phyloP scores from a whole-genome alignment of 805 yeast genomes.

The Cyberlindnera maritima region DNA sequence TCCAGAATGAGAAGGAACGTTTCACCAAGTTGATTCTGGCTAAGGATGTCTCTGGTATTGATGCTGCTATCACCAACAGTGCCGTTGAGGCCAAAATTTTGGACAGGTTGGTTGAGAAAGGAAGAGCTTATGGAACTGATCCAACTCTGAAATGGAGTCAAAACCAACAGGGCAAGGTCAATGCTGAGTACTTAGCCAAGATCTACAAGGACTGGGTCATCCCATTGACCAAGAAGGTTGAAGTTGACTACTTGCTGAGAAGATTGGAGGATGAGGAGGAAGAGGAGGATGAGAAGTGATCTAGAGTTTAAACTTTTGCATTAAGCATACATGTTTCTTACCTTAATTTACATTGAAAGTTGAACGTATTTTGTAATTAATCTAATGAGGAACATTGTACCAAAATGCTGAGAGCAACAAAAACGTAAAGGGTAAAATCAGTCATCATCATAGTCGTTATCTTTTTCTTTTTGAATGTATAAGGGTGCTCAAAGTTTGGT shows the following conservation, averaged over 20 bases:
- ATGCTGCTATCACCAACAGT: conserved; percentile 77
- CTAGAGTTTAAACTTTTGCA: too few species aligned
- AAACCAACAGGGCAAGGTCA: conserved; percentile 66
- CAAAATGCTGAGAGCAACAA: too few species aligned
- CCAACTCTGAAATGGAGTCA: conserved; percentile 75
- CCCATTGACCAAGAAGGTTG: conserved; percentile 93
- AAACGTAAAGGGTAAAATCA: neutral
- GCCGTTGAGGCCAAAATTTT: conserved; percentile 85
- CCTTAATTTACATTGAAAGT: too few species aligned
- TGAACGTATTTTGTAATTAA: too few species aligned
- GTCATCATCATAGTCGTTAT: conserved; percentile 1
- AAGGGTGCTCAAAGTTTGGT: too few species aligned
- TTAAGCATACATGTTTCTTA: neutral
- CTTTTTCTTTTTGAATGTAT: too few species aligned
- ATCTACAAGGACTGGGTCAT: conserved; percentile 87
- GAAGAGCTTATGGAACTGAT: conserved; percentile 83
- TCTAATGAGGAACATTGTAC: too few species aligned
- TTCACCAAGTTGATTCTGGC: conserved; percentile 64
- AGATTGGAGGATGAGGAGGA: conserved; percentile 65
- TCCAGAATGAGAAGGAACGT: conserved; percentile 57
- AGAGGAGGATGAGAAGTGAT: too few species aligned
- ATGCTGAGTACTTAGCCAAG: conserved; percentile 77
- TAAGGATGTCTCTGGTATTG: conserved; percentile 69
- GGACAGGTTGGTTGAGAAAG: conserved; percentile 74
- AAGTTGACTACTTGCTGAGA: conserved; percentile 84